phyloP scores from a whole-genome alignment of 2,329 filamentous ascomycete species.

The Aspergillus sp. region DNA sequence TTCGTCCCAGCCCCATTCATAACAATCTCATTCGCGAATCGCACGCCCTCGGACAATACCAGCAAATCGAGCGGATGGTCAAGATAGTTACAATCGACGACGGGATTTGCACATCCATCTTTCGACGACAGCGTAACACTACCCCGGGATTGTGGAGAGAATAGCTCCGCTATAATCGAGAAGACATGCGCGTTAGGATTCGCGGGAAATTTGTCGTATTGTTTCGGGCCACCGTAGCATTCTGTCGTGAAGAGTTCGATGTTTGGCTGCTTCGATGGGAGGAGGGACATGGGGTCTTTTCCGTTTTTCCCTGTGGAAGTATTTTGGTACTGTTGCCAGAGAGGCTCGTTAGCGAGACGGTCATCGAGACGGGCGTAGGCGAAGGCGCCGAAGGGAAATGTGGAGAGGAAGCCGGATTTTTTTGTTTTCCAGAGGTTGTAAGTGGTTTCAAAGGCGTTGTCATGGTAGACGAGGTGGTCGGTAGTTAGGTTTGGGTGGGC shows the following conservation, averaged over 20 bases:
- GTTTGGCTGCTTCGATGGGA: constrained; percentile 48
- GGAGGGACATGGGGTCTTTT: constrained; percentile 58
- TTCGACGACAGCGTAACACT: constrained; percentile 45
- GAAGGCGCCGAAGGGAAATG: constrained; percentile 58
- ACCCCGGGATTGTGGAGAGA: constrained; percentile 52
- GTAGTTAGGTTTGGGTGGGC: constrained; percentile 47
- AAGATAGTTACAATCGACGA: constrained; percentile 55
- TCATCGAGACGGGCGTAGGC: constrained; percentile 57
- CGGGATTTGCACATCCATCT: constrained; percentile 47
- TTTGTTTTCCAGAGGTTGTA: constrained; percentile 53
- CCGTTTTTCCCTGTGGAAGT: constrained; percentile 28
- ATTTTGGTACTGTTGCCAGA: constrained; percentile 48
- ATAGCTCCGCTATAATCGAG: constrained; percentile 52
- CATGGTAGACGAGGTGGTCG: constrained; percentile 53
- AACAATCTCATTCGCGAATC: constrained; percentile 55
- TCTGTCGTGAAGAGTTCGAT: constrained; percentile 59
- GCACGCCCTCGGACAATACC: constrained; percentile 53
- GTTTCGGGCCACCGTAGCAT: constrained; percentile 55
- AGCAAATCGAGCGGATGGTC: constrained; percentile 52
- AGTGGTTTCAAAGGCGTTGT: constrained; percentile 44
- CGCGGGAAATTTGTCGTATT: constrained; percentile 48
- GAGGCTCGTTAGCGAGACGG: constrained; percentile 47
- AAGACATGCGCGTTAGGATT: constrained; percentile 49
- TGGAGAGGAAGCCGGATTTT: constrained; percentile 53
- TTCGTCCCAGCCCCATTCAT: constrained; percentile 52